Percentiles rank a stretch among this genome's conserved stretches.
phyloP scores from a whole-genome alignment of 306 rosid species.

The Vigna reflexopilosa region DNA sequence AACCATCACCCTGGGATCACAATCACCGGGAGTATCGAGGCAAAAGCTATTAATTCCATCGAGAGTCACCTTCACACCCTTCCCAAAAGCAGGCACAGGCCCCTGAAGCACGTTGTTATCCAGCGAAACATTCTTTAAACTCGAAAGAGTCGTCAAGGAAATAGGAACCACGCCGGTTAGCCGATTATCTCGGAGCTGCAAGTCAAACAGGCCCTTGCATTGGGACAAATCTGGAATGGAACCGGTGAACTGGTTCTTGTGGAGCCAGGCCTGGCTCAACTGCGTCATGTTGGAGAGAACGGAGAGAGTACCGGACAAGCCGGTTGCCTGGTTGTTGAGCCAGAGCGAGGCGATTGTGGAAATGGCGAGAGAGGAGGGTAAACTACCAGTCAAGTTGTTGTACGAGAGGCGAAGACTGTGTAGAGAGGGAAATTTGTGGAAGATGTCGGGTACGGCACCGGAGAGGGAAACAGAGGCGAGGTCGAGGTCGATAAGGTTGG shows the following conservation, averaged over 20 bases:
- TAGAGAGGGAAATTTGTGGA: conserved; percentile 54
- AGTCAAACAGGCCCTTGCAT: conserved; percentile 54
- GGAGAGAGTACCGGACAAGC: conserved; percentile 63
- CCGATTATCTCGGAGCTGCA: conserved; percentile 77
- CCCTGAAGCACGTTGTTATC: conserved; percentile 81
- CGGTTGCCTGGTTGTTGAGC: conserved; percentile 78
- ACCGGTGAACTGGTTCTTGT: conserved; percentile 71
- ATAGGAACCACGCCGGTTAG: conserved; percentile 71
- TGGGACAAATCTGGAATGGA: conserved; percentile 72
- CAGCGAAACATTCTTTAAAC: conserved; percentile 58
- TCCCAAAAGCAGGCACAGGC: conserved; percentile 61
- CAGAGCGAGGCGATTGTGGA: conserved; percentile 64
- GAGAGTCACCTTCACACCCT: conserved; percentile 40
- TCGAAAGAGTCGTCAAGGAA: conserved; percentile 55
- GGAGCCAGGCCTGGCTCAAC: conserved; percentile 78
- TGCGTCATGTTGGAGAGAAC: conserved; percentile 65
- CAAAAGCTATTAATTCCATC: conserved; percentile 71
- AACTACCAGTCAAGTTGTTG: conserved; percentile 72
- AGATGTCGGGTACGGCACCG: conserved; percentile 73
- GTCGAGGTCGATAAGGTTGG: conserved; percentile 54
- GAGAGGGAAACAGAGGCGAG: conserved; percentile 40
- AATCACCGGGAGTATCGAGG: conserved; percentile 46
- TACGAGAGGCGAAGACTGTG: conserved; percentile 68
- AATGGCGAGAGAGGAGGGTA: conserved; percentile 61
- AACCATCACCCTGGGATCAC: conserved; percentile 64